These are phyloP conservation scores for Paramecium primaurelia DNA, from an alignment of 73 alveolate species.

Conservation along the genomic window DNA sequence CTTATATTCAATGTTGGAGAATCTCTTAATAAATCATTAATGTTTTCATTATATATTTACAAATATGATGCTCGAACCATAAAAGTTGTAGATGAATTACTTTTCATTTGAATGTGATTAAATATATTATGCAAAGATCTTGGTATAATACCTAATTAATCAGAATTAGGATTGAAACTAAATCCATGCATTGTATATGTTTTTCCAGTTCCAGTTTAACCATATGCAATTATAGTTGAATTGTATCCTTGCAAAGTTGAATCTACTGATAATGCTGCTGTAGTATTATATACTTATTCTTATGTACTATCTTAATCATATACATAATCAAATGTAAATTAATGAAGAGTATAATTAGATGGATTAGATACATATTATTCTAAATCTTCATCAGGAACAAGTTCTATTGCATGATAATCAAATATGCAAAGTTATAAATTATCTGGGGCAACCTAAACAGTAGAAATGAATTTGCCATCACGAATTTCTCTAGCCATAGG, in stretches of 20 bases:
- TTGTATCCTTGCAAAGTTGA: constrained; percentile 79
- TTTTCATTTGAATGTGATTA: constrained; percentile 67
- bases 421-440: constrained; percentile 67
- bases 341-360: constrained; percentile 61
- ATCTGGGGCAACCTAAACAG: constrained; percentile 77
- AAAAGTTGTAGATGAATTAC: constrained; percentile 69
- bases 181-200: constrained; percentile 91
- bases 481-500: constrained; percentile 82
- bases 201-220: constrained; percentile 92
- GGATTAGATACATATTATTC: constrained; percentile 58
- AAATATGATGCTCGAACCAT: constrained; percentile 82
- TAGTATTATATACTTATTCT: constrained; percentile 72
- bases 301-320: constrained; percentile 76
- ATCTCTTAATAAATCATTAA: constrained; percentile 66
- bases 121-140: constrained; percentile 76
- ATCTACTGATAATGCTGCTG: constrained; percentile 76
- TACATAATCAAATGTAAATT: constrained; percentile 80
- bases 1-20: constrained; percentile 71
- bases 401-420: constrained; percentile 77
- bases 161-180: constrained; percentile 62
- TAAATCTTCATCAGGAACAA: constrained; percentile 70
- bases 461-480: constrained; percentile 70
- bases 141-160: constrained; percentile 73
- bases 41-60: constrained; percentile 89
- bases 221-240: constrained; percentile 79